Conservation (phyloP, 2,329 filamentous ascomycete species). For the Conoideocrella luteorostrata region DNA sequence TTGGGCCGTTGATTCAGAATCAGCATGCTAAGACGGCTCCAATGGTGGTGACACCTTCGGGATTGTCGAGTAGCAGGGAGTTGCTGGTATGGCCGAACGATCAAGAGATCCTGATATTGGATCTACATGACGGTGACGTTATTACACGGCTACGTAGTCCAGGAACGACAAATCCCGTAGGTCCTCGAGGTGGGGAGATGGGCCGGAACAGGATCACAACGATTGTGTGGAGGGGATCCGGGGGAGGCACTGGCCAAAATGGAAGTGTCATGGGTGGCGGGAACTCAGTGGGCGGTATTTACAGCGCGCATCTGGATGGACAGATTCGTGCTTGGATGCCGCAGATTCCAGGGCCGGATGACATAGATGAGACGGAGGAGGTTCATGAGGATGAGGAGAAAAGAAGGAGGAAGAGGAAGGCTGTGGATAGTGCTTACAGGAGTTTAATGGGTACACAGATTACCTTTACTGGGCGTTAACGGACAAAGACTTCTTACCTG, state of each 20-base stretch:
- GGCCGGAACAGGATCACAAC: slow-evolving; percentile 64
- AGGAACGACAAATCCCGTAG: slow-evolving; percentile 42
- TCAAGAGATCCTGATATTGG: slow-evolving; percentile 71
- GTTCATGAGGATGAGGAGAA: slow-evolving; percentile 35
- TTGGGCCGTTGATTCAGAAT: slow-evolving; percentile 78
- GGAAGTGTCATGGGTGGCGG: slow-evolving; percentile 55
- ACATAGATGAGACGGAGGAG: slow-evolving; percentile 41
- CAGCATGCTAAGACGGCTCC: slow-evolving; percentile 53
- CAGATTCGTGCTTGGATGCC: slow-evolving; percentile 76
- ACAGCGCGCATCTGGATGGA: slow-evolving; percentile 78
- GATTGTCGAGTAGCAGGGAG: slow-evolving; percentile 52
- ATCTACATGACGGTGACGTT: slow-evolving; percentile 69
- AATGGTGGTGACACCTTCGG: slow-evolving; percentile 58
- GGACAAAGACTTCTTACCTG: not conserved
- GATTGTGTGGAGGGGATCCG: slow-evolving; percentile 63
- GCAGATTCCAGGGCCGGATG: slow-evolving; percentile 42
- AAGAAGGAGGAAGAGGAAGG: slow-evolving; percentile 62
- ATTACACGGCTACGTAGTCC: slow-evolving; percentile 65
- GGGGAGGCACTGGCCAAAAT: slow-evolving; percentile 51
- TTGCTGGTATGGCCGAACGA: slow-evolving; percentile 77
- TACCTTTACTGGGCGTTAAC: slow-evolving; percentile 43
- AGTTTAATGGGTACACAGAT: slow-evolving; percentile 68
- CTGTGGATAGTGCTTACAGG: slow-evolving; percentile 72
- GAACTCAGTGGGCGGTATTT: slow-evolving; percentile 52
- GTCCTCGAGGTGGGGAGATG: slow-evolving; percentile 40